Evolutionary conservation across 495 filamentous ascomycete species (phyloP).

Genomic region (Neurospora pannonica): DNA sequence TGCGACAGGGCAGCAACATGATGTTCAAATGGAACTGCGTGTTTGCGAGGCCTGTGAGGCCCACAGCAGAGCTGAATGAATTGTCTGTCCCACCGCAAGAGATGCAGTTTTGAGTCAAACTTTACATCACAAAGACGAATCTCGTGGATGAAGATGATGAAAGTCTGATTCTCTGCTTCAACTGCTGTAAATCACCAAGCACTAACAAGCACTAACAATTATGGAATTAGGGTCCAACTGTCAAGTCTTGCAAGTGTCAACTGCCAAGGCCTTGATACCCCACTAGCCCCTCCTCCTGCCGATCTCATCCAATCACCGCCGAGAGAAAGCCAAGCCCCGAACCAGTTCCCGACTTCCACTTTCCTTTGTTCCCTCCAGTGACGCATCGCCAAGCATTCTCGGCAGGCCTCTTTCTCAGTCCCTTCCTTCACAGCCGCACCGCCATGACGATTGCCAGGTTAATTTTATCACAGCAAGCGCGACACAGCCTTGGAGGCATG

Average conservation of each 20-base stretch:
- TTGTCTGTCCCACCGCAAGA: neutral
- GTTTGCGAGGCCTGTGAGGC: neutral
- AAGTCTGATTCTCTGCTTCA: neutral
- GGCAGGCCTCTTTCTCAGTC: neutral
- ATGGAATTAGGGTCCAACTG: neutral
- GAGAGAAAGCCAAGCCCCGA: neutral
- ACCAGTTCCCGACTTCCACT: neutral
- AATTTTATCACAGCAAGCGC: neutral
- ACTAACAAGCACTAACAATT: neutral
- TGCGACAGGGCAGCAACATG: neutral
- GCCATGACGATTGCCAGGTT: neutral
- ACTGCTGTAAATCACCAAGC: neutral
- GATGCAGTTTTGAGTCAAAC: neutral
- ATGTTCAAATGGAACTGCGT: neutral
- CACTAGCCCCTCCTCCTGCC: neutral
- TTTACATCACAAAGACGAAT: neutral
- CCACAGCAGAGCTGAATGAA: neutral
- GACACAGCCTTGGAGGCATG: neutral
- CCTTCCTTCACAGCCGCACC: neutral
- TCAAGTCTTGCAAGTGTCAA: neutral
- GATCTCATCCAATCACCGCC: neutral
- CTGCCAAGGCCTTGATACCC: neutral
- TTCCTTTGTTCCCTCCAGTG: neutral
- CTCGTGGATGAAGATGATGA: neutral
- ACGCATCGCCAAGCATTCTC: neutral